Percentiles rank a stretch among this genome's conserved stretches.
phyloP scores from a whole-genome alignment of 768 basidiomycete genomes.

The Naganishia kalamii region DNA sequence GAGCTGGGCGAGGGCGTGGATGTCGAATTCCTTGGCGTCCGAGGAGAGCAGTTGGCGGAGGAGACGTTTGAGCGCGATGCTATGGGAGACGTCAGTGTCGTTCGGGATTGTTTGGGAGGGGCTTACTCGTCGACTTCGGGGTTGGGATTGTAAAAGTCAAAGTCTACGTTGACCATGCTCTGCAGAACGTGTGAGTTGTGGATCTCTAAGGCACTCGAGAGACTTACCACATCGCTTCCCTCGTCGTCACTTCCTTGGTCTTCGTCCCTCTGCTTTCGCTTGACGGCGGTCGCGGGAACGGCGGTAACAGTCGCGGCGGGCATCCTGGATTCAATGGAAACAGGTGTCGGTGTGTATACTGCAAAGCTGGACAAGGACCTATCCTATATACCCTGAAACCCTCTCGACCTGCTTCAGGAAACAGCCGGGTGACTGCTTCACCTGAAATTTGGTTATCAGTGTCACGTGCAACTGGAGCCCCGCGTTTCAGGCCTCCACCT shows the following conservation, averaged over 20 bases:
- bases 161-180: slow-evolving; percentile 75
- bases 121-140: slow-evolving; percentile 69
- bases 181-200: slow-evolving; percentile 36
- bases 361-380: no score
- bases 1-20: slow-evolving; percentile 71
- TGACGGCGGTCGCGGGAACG: slow-evolving; percentile 26
- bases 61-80: slow-evolving; percentile 54
- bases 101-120: neutral
- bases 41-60: slow-evolving; percentile 59
- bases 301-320: slow-evolving; percentile 16
- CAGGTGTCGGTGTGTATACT: neutral
- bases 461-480: slow-evolving; percentile 8
- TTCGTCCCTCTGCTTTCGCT: slow-evolving; percentile 38
- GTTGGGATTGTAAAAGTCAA: slow-evolving; percentile 88
- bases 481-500: neutral
- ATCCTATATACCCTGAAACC: no score
- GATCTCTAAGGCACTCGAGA: neutral
- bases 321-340: neutral
- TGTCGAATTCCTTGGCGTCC: slow-evolving; percentile 66
- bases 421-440: neutral
- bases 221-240: slow-evolving; percentile 43
- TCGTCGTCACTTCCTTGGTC: slow-evolving; percentile 38
- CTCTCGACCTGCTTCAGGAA: no score
- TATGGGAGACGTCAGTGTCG: neutral
- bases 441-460: slow-evolving; percentile 9